Conservation (phyloP, 768 basidiomycete genomes). For the Boletus barrowsii region DNA sequence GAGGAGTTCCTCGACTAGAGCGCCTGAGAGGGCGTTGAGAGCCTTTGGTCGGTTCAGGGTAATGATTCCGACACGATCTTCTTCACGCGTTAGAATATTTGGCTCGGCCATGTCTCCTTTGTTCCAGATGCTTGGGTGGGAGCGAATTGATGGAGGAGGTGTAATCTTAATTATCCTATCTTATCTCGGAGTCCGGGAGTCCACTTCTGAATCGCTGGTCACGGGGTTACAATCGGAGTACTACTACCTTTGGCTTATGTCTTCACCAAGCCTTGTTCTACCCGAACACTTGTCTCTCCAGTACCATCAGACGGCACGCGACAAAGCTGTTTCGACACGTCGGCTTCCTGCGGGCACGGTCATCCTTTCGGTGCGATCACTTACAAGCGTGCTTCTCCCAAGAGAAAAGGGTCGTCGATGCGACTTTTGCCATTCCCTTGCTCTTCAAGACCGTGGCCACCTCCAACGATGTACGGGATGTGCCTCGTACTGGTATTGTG, state of each 20-base stretch:
- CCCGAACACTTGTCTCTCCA: conserved; percentile 31
- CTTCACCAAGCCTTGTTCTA: neutral
- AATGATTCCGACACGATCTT: conserved; percentile 46
- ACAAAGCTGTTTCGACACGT: conserved; percentile 44
- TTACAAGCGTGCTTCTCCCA: conserved; percentile 49
- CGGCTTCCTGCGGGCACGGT: conserved; percentile 43
- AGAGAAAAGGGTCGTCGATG: conserved; percentile 63
- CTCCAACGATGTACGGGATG: conserved; percentile 66
- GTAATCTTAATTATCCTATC: conserved; percentile 11
- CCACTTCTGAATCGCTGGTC: neutral
- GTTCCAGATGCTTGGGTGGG: neutral
- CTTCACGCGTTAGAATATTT: conserved; percentile 19
- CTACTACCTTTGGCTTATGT: too few relatives aligned
- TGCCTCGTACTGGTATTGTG: conserved; percentile 72
- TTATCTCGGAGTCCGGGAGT: conserved; percentile 4
- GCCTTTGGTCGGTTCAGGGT: conserved; percentile 85
- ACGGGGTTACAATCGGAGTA: too few relatives aligned
- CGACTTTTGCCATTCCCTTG: conserved; percentile 54
- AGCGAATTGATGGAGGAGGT: neutral
- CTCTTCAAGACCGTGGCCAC: conserved; percentile 22
- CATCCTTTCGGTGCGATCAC: conserved; percentile 44
- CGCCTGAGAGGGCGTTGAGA: conserved; percentile 80
- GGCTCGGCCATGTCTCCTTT: conserved; percentile 21
- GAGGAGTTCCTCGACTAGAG: conserved; percentile 78
- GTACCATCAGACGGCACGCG: conserved; percentile 47